Base-by-base conservation (phyloP, 148 eudicot species). In the Rhododendron vialii region DNA sequence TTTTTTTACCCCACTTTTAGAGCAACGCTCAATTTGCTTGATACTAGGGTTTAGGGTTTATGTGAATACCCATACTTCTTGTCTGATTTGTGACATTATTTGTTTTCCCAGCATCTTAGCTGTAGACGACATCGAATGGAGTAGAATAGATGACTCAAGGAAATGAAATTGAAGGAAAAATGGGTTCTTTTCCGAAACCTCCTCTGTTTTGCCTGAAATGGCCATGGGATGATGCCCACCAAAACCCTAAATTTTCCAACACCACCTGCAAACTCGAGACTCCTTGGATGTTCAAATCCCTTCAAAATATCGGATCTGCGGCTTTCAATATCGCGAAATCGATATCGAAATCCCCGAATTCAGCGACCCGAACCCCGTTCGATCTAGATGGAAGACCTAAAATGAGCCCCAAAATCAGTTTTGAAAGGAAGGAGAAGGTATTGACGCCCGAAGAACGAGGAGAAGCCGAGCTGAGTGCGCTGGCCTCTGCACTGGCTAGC, bases 391-490 rank as follows among this genome's bases (percentile, higher is more conserved):
- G 55, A 6, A 83, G 43, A 35, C 85, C 71, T 15, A 86, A 86
- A 28, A 73, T 71, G 14, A 80, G 80, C 53, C 73, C 86, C 82
- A 84, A 78, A 41, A 89, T 20, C 57, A 77, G 71, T 55, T 73
- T 75, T 11, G 38, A 17, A 18, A 43, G 73, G 22, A 15, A 30
- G 47, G 1, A 30, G 78, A 85, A 87, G 90, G 86, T 82, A 24
- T 90, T 92, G 89, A 90, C 81, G 47, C 84, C 85, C 0, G 91
- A 90, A 67, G 98, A 94, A 51, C 99, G 93, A 88, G 98, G 91
- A 7, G 99, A 97, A 86, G 93, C 93, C 0, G 99, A 97, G 89
- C 99, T 94, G 87, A 93, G 98, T 78, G 99, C 96, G 3, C 86
- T 97, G 24, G 98, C 98, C 6, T 84, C 86, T 83, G 98, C 99